Conservation (phyloP, 345 rosid genomes). For the Hevea brasiliensis region DNA sequence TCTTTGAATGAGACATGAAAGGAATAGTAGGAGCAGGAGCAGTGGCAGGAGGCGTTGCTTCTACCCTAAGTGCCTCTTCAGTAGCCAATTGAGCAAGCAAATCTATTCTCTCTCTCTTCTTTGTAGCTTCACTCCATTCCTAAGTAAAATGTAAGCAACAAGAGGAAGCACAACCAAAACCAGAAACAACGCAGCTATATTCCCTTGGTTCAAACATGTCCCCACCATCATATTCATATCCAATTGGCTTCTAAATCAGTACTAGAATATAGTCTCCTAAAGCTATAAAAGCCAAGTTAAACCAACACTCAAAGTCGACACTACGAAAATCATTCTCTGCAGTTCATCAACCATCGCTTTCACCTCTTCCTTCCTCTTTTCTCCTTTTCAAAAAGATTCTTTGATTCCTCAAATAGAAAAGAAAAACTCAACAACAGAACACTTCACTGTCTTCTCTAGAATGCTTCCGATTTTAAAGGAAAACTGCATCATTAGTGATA, state of each 20-base stretch:
- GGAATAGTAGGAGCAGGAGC: conserved; percentile 37
- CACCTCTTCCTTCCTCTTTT: too few species aligned
- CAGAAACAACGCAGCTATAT: conserved; percentile 67
- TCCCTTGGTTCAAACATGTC: conserved; percentile 96
- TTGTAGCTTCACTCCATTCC: conserved; percentile 80
- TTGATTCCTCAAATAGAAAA: too few species aligned
- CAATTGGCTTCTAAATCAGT: conserved; percentile 32
- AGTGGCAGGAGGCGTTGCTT: conserved; percentile 44
- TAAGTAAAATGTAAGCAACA: conserved; percentile 66
- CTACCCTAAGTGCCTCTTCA: conserved; percentile 72
- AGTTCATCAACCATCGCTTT: too few species aligned
- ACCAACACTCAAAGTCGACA: conserved; percentile 16
- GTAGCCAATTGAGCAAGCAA: conserved; percentile 71
- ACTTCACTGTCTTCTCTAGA: too few species aligned
- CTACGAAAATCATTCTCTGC: conserved; percentile 7
- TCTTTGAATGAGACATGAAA: conserved; percentile 38
- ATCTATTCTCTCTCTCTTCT: conserved; percentile 56
- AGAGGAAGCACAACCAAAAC: conserved; percentile 86
- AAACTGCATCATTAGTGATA: too few species aligned
- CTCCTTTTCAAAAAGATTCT: too few species aligned
- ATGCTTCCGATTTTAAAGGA: too few species aligned
- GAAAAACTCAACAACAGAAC: too few species aligned
- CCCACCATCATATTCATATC: conserved; percentile 76
- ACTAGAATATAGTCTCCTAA: conserved; percentile 25
- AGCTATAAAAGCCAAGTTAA: conserved; percentile 33